Evolutionary conservation across 495 filamentous ascomycete species (phyloP).

Genomic region (Ramalina intermedia): DNA sequence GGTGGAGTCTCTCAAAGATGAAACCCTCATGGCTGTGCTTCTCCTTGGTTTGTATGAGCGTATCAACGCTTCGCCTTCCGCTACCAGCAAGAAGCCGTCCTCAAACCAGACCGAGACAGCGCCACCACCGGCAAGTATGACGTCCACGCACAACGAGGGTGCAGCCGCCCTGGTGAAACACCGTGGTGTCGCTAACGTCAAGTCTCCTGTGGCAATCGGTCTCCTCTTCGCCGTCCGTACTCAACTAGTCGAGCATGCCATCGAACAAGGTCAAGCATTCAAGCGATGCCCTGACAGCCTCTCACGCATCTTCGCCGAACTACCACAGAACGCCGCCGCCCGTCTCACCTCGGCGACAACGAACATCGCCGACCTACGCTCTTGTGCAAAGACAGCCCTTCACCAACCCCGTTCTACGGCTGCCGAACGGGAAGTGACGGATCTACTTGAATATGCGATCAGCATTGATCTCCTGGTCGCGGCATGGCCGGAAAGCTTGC

Average conservation of each 20-base stretch:
- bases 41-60: constrained; percentile 49
- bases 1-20: constrained; percentile 32
- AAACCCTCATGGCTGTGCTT: constrained; percentile 46
- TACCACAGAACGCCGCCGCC: constrained; percentile 9
- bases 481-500: constrained; percentile 6
- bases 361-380: constrained; percentile 11
- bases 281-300: constrained; percentile 10
- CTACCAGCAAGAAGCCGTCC: not conserved
- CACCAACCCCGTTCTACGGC: constrained; percentile 1
- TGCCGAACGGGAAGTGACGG: constrained; percentile 9
- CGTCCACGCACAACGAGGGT: constrained; percentile 9
- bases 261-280: constrained; percentile 9
- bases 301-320: not conserved
- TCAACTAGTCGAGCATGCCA: constrained; percentile 11
- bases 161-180: constrained; percentile 13
- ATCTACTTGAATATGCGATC: constrained; percentile 12
- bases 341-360: constrained; percentile 11
- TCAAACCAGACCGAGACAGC: too few species aligned
- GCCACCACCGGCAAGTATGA: not conserved
- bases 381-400: constrained; percentile 10
- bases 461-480: constrained; percentile 11
- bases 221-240: constrained; percentile 13
- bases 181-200: constrained; percentile 8
- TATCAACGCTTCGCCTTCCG: constrained; percentile 4
- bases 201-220: constrained; percentile 3